Conservation (phyloP, 148 eudicot genomes). For the Arctostaphylos glauca region DNA sequence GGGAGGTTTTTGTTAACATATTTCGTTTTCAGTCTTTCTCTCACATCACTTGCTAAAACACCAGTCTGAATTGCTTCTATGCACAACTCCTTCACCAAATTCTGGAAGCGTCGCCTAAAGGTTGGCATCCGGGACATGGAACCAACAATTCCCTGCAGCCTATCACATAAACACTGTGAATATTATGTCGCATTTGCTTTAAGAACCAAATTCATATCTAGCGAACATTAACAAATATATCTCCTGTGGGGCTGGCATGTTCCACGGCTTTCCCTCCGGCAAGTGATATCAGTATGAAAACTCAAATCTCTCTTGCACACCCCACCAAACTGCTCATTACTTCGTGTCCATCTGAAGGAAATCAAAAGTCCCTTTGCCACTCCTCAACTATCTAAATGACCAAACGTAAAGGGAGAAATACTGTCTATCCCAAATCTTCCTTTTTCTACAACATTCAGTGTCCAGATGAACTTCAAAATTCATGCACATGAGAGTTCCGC, state of each 20-base stretch:
- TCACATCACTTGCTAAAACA: slow-evolving; percentile 30
- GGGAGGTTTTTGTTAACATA: slow-evolving; percentile 13
- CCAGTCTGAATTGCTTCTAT: slow-evolving; percentile 61
- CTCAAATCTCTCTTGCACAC: too few relatives aligned
- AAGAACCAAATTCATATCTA: not conserved
- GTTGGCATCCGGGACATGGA: slow-evolving; percentile 83
- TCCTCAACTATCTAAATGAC: too few relatives aligned
- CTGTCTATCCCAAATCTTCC: too few relatives aligned
- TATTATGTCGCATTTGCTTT: not conserved
- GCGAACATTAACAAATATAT: not conserved
- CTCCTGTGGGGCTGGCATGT: not conserved
- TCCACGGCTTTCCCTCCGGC: not conserved
- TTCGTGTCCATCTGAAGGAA: not conserved
- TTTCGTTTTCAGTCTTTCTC: slow-evolving; percentile 23
- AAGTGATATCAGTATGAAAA: not conserved
- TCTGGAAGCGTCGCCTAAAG: slow-evolving; percentile 67
- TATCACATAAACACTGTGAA: slow-evolving; percentile 13
- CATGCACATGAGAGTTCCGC: too few relatives aligned
- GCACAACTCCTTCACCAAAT: slow-evolving; percentile 67
- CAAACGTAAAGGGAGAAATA: too few relatives aligned
- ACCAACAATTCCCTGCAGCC: slow-evolving; percentile 80
- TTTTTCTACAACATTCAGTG: too few relatives aligned
- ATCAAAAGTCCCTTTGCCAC: too few relatives aligned
- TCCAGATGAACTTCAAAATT: too few relatives aligned
- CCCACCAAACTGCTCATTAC: not conserved